Evolutionary conservation across 805 yeast genomes (phyloP).

Genomic region (Candida oleophila): DNA sequence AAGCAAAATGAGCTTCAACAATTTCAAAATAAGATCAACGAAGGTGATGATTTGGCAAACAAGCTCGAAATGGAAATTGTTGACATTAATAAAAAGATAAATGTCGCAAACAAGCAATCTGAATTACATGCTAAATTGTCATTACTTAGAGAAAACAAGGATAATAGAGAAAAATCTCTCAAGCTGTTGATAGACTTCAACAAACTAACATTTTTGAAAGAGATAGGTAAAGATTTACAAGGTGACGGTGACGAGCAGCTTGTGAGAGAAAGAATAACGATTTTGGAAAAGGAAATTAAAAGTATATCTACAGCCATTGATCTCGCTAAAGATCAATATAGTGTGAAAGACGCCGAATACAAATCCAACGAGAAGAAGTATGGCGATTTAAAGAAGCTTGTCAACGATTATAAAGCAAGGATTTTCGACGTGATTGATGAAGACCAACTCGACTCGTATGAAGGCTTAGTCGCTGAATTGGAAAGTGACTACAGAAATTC

Average conservation of each 20-base stretch:
- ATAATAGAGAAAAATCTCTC: constrained; percentile 26
- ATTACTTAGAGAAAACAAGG: constrained; percentile 40
- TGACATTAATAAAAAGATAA: constrained; percentile 47
- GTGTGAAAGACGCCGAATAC: not conserved
- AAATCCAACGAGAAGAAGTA: not conserved
- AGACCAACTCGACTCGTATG: constrained; percentile 50
- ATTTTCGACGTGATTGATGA: constrained; percentile 28
- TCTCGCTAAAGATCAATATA: constrained; percentile 6
- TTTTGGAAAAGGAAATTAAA: constrained; percentile 6
- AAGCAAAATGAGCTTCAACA: constrained; percentile 21
- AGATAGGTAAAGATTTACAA: constrained; percentile 9
- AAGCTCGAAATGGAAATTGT: constrained; percentile 45
- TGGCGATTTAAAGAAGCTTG: not conserved
- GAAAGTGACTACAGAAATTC: constrained; percentile 64
- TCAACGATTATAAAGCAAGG: not conserved
- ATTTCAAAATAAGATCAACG: constrained; percentile 33
- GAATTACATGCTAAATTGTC: constrained; percentile 57
- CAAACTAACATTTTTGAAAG: constrained; percentile 16
- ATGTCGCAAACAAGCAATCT: constrained; percentile 53
- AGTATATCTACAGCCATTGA: constrained; percentile 5
- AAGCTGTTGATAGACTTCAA: constrained; percentile 24
- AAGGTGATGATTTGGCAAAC: constrained; percentile 34
- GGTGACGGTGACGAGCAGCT: constrained; percentile 13
- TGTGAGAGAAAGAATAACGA: not conserved
- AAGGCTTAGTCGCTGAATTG: constrained; percentile 47